These are phyloP conservation scores for Talaromyces piceae DNA, from an alignment of 2,329 filamentous ascomycete species.

Conservation along the genomic window DNA sequence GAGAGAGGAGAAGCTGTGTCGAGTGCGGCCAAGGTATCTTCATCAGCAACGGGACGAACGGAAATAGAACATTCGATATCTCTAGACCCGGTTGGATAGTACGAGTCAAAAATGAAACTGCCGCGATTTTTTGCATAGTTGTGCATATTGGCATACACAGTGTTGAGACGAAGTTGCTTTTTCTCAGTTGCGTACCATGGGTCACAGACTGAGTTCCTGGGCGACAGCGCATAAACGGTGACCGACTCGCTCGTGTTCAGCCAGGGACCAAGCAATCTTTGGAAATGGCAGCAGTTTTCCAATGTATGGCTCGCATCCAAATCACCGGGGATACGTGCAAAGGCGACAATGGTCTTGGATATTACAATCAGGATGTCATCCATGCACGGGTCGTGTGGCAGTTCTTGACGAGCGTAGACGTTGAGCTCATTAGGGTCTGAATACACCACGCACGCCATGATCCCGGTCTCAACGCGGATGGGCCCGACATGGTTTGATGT, in stretches of 20 bases:
- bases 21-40: too few species aligned
- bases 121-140: background rate
- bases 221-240: background rate
- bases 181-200: background rate
- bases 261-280: background rate
- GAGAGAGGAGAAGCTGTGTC: too few species aligned
- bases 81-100: background rate
- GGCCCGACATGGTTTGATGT: background rate
- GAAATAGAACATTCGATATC: background rate
- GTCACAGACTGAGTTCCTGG: background rate
- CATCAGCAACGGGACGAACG: background rate
- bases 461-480: background rate
- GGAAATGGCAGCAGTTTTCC: background rate
- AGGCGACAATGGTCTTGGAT: background rate
- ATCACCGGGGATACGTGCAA: background rate
- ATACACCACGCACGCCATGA: background rate
- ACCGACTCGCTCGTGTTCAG: background rate
- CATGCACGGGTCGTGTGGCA: background rate
- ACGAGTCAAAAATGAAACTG: background rate
- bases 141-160: background rate
- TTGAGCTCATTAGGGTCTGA: background rate
- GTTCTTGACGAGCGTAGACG: background rate
- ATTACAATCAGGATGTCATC: slow-evolving; percentile 5
- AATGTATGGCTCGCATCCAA: background rate
- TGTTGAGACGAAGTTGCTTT: background rate